phyloP scores from a whole-genome alignment of 148 eudicot genomes.

The Nyssa sinensis region DNA sequence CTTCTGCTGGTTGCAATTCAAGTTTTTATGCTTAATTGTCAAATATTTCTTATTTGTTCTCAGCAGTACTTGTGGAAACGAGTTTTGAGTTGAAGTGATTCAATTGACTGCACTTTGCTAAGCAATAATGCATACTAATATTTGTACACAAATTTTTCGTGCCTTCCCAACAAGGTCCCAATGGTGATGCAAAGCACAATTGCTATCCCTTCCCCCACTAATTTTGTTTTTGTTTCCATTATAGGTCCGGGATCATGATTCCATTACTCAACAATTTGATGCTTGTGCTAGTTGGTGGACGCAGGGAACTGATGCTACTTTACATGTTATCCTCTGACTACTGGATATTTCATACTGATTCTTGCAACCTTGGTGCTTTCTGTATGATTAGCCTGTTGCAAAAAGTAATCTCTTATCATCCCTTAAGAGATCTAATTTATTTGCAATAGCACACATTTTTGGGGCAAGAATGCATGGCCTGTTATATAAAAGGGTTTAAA shows the following conservation, averaged over 20 bases:
- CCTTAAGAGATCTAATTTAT: not conserved
- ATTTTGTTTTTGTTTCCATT: conserved; percentile 5
- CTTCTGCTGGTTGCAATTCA: not conserved
- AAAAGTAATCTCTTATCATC: not conserved
- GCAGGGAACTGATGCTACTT: conserved; percentile 80
- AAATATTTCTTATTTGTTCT: not conserved
- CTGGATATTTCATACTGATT: not conserved
- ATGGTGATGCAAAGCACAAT: not conserved
- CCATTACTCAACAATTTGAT: conserved; percentile 79
- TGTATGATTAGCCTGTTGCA: not conserved
- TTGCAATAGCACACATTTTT: not conserved
- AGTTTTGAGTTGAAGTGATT: not conserved
- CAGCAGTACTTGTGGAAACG: not conserved
- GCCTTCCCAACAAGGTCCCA: not conserved
- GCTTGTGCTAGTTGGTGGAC: conserved; percentile 99
- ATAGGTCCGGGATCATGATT: conserved; percentile 40
- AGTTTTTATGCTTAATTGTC: not conserved
- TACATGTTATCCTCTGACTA: conserved; percentile 67
- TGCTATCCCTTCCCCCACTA: not conserved
- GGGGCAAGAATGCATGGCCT: not conserved
- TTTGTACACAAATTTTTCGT: not conserved
- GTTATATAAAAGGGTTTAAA: too few relatives aligned
- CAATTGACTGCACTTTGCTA: not conserved
- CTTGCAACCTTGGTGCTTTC: not conserved
- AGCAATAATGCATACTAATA: not conserved